Base-by-base conservation (phyloP, 179 eudicot genomes). In the Spinacia oleracea region DNA sequence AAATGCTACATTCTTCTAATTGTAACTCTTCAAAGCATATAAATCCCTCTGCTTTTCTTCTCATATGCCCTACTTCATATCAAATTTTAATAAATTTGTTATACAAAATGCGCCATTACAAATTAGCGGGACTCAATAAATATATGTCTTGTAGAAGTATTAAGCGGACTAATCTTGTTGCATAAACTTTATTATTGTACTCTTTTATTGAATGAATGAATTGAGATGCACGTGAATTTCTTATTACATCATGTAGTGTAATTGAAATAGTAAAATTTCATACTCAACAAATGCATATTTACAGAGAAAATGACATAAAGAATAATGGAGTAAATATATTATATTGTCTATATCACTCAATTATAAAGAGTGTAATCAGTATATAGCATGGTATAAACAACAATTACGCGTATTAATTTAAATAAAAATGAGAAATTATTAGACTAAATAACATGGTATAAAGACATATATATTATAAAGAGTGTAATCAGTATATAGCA, bases 121-220 rank as follows among this genome's bases (percentile, higher is more conserved):
- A n/a, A n/a, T 62, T 38, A 38, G 40, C 40, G 5, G 40, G 4
- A 1, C 40, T 2, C 0, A 38, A 38, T 38, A 38, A 38, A 9
- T 1, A 9, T 31, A n/a, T n/a, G n/a, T n/a, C n/a, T n/a, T 1
- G 40, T 64, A 64, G n/a, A 63, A 27, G 21, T 14, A n/a, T n/a
- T n/a, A 34, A 32, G 69, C 32, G 42, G 69, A 64, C 42, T 64
- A 64, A 64, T 31, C n/a, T 23, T 9, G 42, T 12, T 29, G 18
- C 15, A 64, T 64, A 18, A 7, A 72, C 53, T 69, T 69, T 69
- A 43, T 23, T 43, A 69, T n/a, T 43, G 73, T 69, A 12, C 53
- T 42, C 73, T 23, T 16, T 20, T 38, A 20, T 66, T 66, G 70
- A 66, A 35, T 66, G 9, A 66, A 11, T 34, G 40, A 20, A 31